Conservation (phyloP, 1,139 yeast species). For the Pichia sp. region DNA sequence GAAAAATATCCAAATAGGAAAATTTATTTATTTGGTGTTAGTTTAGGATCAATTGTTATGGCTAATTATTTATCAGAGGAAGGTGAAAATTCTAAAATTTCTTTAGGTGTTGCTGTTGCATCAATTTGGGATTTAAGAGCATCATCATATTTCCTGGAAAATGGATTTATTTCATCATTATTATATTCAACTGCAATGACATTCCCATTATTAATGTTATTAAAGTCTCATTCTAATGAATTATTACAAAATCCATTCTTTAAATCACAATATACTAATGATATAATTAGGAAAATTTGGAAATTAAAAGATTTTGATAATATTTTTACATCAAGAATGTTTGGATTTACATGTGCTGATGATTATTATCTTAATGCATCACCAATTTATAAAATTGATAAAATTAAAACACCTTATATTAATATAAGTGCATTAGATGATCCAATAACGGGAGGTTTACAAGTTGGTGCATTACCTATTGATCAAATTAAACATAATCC, state of each 20-base stretch:
- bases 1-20: slow-evolving; percentile 61
- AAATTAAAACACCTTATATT: slow-evolving; percentile 60
- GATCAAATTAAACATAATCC: slow-evolving; percentile 61
- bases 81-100: slow-evolving; percentile 44
- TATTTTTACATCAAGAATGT: slow-evolving; percentile 59
- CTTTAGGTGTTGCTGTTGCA: slow-evolving; percentile 63
- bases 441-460: slow-evolving; percentile 58
- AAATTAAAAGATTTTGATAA: slow-evolving; percentile 60
- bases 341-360: slow-evolving; percentile 62
- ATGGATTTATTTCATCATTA: slow-evolving; percentile 51
- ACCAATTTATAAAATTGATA: slow-evolving; percentile 48
- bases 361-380: slow-evolving; percentile 72
- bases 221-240: slow-evolving; percentile 54
- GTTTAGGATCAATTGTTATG: slow-evolving; percentile 79
- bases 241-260: slow-evolving; percentile 37
- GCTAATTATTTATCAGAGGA: slow-evolving; percentile 76
- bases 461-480: slow-evolving; percentile 48
- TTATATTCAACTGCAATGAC: slow-evolving; percentile 65
- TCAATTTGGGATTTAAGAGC: slow-evolving; percentile 80
- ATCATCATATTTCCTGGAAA: slow-evolving; percentile 43
- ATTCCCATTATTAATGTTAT: slow-evolving; percentile 51
- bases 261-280: slow-evolving; percentile 22
- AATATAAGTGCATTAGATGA: slow-evolving; percentile 72
- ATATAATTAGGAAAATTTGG: slow-evolving; percentile 14
- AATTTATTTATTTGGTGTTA: slow-evolving; percentile 71